Conservation (phyloP, 1,139 yeast genomes). For the Keqinozyma sinolaborantium region DNA sequence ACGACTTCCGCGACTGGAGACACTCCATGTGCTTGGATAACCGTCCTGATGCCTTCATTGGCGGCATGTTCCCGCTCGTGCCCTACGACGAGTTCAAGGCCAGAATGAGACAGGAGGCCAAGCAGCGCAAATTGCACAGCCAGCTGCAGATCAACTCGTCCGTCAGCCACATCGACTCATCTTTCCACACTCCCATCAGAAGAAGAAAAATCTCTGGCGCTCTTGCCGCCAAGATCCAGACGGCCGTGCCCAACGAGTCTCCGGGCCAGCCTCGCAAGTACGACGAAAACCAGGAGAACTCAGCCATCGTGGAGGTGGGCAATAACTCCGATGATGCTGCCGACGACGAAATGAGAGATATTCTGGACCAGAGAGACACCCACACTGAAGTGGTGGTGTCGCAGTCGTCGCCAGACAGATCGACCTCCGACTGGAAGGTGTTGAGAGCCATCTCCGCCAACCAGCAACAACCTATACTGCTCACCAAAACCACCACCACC, state of each 20-base stretch:
- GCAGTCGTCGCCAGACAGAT: slow-evolving; percentile 18
- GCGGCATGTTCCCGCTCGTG: slow-evolving; percentile 73
- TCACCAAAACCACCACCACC: slow-evolving; percentile 47
- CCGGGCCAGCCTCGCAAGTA: slow-evolving; percentile 95
- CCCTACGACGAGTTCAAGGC: slow-evolving; percentile 52
- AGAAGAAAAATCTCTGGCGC: slow-evolving; percentile 70
- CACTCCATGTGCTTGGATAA: slow-evolving; percentile 83
- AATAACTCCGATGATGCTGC: slow-evolving; percentile 41
- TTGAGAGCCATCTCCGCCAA: slow-evolving; percentile 42
- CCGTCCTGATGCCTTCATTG: slow-evolving; percentile 67
- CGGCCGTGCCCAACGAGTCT: slow-evolving; percentile 85
- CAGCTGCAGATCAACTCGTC: slow-evolving; percentile 30
- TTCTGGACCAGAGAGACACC: slow-evolving; percentile 4
- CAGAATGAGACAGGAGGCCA: slow-evolving; percentile 43
- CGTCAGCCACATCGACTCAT: slow-evolving; percentile 34
- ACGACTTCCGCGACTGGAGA: slow-evolving; percentile 94
- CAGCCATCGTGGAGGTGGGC: slow-evolving; percentile 9
- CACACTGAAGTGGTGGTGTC: slow-evolving; percentile 8
- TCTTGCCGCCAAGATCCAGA: slow-evolving; percentile 61
- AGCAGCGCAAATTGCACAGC: slow-evolving; percentile 37
- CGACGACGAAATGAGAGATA: slow-evolving; percentile 3
- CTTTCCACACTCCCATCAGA: slow-evolving; percentile 69
- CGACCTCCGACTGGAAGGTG: slow-evolving; percentile 34
- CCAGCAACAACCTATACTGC: slow-evolving; percentile 34
- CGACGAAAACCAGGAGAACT: slow-evolving; percentile 6